A percentile compares a stretch with the other conserved stretches of the same genome.
phyloP scores from a whole-genome alignment of 2,329 filamentous ascomycete genomes.

The Thyridium curvatum region DNA sequence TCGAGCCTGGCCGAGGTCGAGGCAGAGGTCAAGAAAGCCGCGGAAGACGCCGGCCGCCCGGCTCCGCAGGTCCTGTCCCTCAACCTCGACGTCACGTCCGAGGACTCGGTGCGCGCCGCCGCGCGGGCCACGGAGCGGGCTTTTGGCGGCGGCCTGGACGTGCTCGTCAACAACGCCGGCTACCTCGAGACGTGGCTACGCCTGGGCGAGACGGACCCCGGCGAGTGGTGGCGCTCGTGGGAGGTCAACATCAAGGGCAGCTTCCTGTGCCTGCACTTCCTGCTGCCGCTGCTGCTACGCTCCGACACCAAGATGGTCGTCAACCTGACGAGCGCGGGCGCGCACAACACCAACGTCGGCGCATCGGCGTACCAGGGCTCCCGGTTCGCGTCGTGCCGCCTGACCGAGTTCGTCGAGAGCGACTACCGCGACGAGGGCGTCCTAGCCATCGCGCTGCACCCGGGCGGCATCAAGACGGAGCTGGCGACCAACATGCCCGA shows the following conservation, averaged over 20 bases:
- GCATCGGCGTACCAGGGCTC: conserved; percentile 37
- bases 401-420: conserved; percentile 34
- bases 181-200: neutral
- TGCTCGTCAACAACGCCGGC: conserved; percentile 33
- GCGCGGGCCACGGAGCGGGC: conserved; percentile 20
- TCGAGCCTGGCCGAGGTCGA: conserved; percentile 33
- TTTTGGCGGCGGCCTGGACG: conserved; percentile 25
- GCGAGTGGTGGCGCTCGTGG: conserved; percentile 39
- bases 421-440: conserved; percentile 37
- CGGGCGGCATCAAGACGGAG: conserved; percentile 37
- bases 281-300: conserved; percentile 38
- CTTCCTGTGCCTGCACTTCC: conserved; percentile 35
- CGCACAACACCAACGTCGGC: conserved; percentile 19
- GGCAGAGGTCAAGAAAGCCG: conserved; percentile 27
- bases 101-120: conserved; percentile 23
- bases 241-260: conserved; percentile 45
- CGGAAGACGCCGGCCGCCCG: conserved; percentile 14
- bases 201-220: conserved; percentile 28
- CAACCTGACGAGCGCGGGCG: conserved; percentile 31
- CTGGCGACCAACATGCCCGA: conserved; percentile 27
- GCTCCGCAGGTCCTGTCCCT: conserved; percentile 19
- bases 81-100: conserved; percentile 26
- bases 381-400: conserved; percentile 36
- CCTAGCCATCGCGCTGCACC: conserved; percentile 34
- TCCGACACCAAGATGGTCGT: conserved; percentile 30